phyloP scores from a whole-genome alignment of 2,329 filamentous ascomycete genomes.

The Verticillium klebahnii region DNA sequence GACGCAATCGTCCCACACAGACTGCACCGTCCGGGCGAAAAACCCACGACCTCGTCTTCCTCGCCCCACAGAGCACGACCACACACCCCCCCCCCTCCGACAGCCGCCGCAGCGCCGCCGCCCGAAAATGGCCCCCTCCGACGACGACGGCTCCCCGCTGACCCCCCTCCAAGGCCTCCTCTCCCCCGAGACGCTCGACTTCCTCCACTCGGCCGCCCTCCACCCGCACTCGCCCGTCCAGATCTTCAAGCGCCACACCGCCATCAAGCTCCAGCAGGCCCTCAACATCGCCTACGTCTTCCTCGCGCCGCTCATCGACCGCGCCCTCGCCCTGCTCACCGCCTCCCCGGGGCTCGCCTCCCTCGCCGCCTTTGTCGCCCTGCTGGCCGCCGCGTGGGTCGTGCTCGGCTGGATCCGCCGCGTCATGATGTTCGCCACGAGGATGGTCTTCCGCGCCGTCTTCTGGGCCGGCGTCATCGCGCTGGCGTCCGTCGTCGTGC shows the following conservation, averaged over 20 bases:
- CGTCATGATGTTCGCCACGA: constrained; percentile 71
- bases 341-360: constrained; percentile 37
- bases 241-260: constrained; percentile 28
- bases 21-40: neutral
- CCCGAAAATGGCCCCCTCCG: constrained; percentile 19
- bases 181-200: constrained; percentile 37
- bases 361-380: constrained; percentile 42
- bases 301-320: constrained; percentile 38
- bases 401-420: constrained; percentile 68
- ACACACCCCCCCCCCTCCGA: neutral
- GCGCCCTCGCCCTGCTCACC: constrained; percentile 25
- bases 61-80: neutral
- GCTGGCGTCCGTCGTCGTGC: constrained; percentile 53
- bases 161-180: constrained; percentile 34
- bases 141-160: constrained; percentile 20
- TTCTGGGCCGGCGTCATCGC: constrained; percentile 60
- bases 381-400: constrained; percentile 58
- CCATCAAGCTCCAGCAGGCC: constrained; percentile 21
- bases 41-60: too few relatives aligned
- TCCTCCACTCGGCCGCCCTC: constrained; percentile 43
- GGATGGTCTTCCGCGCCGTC: constrained; percentile 56
- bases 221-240: constrained; percentile 41
- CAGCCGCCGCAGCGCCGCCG: neutral
- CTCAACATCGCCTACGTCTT: constrained; percentile 32
- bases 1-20: neutral